phyloP scores from a whole-genome alignment of 139 green algal genomes.

The Nannochloris sp. region DNA sequence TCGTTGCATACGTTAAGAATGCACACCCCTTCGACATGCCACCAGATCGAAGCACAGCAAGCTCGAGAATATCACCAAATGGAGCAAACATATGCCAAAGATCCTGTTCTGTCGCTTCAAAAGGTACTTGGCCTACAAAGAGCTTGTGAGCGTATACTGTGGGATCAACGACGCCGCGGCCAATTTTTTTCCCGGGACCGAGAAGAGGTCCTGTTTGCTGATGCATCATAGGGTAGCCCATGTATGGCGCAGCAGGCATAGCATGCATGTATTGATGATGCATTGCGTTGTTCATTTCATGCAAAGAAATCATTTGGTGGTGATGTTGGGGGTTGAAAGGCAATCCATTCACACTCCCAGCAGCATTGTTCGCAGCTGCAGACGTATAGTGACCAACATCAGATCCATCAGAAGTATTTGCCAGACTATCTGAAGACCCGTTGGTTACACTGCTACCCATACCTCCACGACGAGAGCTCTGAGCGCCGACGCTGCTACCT shows the following conservation, averaged over 20 bases:
- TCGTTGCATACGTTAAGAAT: constrained; percentile 47
- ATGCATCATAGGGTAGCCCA: not conserved
- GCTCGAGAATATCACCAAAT: constrained; percentile 59
- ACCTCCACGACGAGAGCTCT: not conserved
- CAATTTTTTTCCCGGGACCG: constrained; percentile 16
- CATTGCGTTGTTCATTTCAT: no score
- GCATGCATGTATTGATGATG: not conserved
- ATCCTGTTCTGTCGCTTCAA: constrained; percentile 51
- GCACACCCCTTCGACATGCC: constrained; percentile 52
- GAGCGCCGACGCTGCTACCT: not conserved
- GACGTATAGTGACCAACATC: no score
- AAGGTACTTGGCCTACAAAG: constrained; percentile 46
- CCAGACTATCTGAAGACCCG: constrained; percentile 14
- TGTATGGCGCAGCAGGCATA: not conserved
- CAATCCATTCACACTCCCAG: no score
- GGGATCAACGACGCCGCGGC: constrained; percentile 23
- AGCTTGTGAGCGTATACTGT: constrained; percentile 36
- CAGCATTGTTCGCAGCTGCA: no score
- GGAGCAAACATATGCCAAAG: constrained; percentile 53
- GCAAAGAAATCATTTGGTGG: no score
- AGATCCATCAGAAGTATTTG: no score
- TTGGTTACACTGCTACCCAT: constrained; percentile 8
- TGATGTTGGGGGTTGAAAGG: no score
- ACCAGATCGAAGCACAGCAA: constrained; percentile 52
- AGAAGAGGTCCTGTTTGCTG: not conserved